Evolutionary conservation across 768 basidiomycete genomes (phyloP).

Genomic region (Trametes gibbosa): DNA sequence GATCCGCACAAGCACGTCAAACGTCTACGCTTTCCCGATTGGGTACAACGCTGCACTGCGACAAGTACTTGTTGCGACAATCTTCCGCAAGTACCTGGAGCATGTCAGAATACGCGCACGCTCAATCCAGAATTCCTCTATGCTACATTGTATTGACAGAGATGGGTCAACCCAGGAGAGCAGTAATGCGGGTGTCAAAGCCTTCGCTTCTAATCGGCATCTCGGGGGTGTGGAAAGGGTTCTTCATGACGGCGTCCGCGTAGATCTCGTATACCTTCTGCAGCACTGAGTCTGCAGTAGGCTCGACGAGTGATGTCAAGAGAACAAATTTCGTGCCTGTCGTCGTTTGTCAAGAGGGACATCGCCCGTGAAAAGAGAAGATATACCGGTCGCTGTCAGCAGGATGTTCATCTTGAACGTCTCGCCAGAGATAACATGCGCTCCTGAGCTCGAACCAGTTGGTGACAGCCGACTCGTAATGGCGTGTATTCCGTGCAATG

Average conservation of each 20-base stretch:
- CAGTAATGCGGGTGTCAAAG: conserved; percentile 72
- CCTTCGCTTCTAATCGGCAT: conserved; percentile 95
- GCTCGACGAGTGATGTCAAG: conserved; percentile 76
- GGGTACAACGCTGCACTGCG: neutral
- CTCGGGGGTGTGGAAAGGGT: conserved; percentile 98
- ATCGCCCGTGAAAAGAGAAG: neutral
- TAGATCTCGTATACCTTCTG: conserved; percentile 92
- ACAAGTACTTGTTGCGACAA: neutral
- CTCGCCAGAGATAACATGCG: conserved; percentile 94
- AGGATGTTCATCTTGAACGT: conserved; percentile 92
- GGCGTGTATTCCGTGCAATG: conserved; percentile 97
- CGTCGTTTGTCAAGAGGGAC: neutral
- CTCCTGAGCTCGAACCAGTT: conserved; percentile 76
- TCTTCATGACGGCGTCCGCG: conserved; percentile 96
- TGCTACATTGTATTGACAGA: neutral
- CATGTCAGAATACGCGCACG: neutral
- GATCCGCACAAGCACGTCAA: conserved; percentile 2
- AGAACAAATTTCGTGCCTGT: conserved; percentile 95
- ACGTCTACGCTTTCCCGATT: conserved; percentile 5
- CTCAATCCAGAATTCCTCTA: neutral
- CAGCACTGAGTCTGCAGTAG: conserved; percentile 65
- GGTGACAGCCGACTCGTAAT: conserved; percentile 92
- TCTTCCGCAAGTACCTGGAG: neutral
- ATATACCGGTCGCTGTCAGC: conserved; percentile 82
- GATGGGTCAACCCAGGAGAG: conserved; percentile 34